Percentiles rank a stretch among this genome's conserved stretches.
Evolutionary conservation across 331 rosid genomes (phyloP).

Genomic region (Acacia pycnantha): DNA sequence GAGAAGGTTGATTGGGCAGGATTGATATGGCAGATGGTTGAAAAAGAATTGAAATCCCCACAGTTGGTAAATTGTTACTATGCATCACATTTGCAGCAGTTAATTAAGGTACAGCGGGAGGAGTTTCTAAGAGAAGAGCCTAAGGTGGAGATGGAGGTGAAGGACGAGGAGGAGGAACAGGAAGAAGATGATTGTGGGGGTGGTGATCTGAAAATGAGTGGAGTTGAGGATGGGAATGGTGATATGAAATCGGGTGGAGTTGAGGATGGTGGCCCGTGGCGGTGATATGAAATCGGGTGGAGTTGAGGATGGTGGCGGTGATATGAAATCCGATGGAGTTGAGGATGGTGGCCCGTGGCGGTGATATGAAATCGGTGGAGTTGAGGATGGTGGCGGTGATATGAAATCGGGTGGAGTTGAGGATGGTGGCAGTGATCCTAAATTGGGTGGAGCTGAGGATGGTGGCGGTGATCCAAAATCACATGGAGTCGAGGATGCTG

Average conservation of each 20-base stretch:
- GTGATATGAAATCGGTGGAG: background rate
- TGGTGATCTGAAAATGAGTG: constrained; percentile 26
- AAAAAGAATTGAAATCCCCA: constrained; percentile 62
- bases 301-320: background rate
- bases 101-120: constrained; percentile 61
- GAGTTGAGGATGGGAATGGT: constrained; percentile 2
- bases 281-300: background rate
- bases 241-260: background rate
- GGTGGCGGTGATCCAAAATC: constrained; percentile 34
- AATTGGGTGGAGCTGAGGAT: constrained; percentile 44
- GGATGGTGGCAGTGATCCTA: too few relatives aligned
- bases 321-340: background rate
- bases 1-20: constrained; percentile 84
- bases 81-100: constrained; percentile 81
- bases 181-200: constrained; percentile 26
- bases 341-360: constrained; percentile 11
- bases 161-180: constrained; percentile 30
- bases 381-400: constrained; percentile 8
- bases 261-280: constrained; percentile 12
- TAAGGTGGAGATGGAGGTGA: constrained; percentile 35
- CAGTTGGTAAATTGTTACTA: constrained; percentile 65
- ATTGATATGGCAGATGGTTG: constrained; percentile 80
- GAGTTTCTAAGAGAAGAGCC: constrained; percentile 45
- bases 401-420: too few relatives aligned
- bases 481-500: constrained; percentile 44